A percentile compares a stretch with the other conserved stretches of the same genome.
These are phyloP conservation scores for Barnettozyma wickerhamii DNA, from an alignment of 805 yeast species.

Conservation along the genomic window DNA sequence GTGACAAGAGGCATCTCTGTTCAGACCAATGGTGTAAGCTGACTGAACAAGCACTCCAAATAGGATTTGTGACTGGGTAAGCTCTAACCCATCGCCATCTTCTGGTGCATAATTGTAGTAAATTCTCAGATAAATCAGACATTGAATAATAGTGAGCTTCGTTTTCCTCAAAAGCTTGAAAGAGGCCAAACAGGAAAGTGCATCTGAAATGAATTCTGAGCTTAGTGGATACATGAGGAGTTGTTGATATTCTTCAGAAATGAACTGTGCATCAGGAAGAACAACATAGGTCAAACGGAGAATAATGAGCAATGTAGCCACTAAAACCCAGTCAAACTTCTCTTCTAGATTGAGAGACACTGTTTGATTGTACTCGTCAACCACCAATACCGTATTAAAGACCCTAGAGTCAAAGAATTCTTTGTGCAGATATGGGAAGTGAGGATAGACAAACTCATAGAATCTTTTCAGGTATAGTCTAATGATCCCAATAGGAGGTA, in stretches of 20 bases:
- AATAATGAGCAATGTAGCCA: slow-evolving; percentile 38
- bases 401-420: slow-evolving; percentile 29
- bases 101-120: slow-evolving; percentile 43
- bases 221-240: slow-evolving; percentile 34
- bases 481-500: slow-evolving; percentile 36
- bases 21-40: slow-evolving; percentile 42
- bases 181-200: slow-evolving; percentile 36
- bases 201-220: slow-evolving; percentile 33
- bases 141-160: slow-evolving; percentile 39
- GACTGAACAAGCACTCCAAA: slow-evolving; percentile 38
- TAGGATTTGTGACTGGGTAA: slow-evolving; percentile 36
- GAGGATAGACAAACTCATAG: slow-evolving; percentile 42
- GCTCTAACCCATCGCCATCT: slow-evolving; percentile 44
- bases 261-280: slow-evolving; percentile 26
- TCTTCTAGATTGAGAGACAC: slow-evolving; percentile 31
- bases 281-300: slow-evolving; percentile 40
- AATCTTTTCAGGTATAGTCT: slow-evolving; percentile 40
- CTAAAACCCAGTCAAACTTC: slow-evolving; percentile 35
- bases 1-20: slow-evolving; percentile 40
- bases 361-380: slow-evolving; percentile 20
- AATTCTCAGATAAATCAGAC: slow-evolving; percentile 35
- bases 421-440: slow-evolving; percentile 43
- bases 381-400: slow-evolving; percentile 31
- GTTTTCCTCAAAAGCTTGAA: slow-evolving; percentile 37
- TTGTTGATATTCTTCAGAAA: slow-evolving; percentile 19